phyloP scores from a whole-genome alignment of 75 land plant genomes.

The Picea glauca region DNA sequence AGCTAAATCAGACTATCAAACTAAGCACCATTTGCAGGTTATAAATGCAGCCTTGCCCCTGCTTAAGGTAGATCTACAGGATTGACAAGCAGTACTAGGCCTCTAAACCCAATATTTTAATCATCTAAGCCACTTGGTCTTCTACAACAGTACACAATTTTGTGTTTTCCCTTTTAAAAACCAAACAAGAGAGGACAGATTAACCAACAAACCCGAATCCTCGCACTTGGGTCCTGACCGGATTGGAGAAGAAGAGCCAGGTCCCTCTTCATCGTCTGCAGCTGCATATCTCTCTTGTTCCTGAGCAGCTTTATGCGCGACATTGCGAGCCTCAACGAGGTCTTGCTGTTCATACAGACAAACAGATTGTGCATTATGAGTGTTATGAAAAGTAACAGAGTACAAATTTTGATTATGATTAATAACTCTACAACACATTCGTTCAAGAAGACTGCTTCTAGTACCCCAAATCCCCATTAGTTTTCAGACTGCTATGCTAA shows the following conservation, averaged over 20 bases:
- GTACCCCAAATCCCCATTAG: background rate
- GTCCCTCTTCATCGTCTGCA: constrained; percentile 72
- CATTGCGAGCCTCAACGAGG: constrained; percentile 61
- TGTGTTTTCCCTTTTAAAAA: background rate
- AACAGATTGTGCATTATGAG: background rate
- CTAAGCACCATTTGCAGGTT: no score
- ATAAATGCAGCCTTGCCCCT: no score
- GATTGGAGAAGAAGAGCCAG: constrained; percentile 70
- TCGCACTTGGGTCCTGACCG: constrained; percentile 78
- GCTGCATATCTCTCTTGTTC: constrained; percentile 66
- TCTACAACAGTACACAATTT: background rate
- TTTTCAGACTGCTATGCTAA: background rate
- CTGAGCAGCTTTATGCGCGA: constrained; percentile 85
- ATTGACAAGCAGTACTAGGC: background rate
- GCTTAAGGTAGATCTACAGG: background rate
- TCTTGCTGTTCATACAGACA: constrained; percentile 37
- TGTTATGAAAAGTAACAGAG: background rate
- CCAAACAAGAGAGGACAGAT: background rate
- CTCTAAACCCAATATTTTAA: background rate
- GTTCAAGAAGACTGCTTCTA: background rate
- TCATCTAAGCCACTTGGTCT: background rate
- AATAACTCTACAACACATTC: background rate
- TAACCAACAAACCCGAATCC: constrained; percentile 50
- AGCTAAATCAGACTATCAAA: no score
- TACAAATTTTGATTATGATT: background rate